Conservation (phyloP, 2,329 filamentous ascomycete species). For the Colletotrichum godetiae region DNA sequence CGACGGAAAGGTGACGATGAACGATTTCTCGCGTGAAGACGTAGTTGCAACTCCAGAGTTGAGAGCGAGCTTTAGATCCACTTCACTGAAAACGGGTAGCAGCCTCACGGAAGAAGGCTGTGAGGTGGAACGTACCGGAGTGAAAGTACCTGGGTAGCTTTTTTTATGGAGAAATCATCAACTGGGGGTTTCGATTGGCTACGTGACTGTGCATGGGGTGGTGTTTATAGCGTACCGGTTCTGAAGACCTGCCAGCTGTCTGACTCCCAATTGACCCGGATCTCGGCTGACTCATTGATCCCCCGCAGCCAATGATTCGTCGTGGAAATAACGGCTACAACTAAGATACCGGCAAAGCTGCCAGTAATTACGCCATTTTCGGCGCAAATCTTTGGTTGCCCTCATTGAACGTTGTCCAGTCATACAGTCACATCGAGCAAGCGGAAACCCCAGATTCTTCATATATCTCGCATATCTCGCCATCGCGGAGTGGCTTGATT, state of each 20-base stretch:
- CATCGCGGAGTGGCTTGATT: background rate
- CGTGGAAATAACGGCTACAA: background rate
- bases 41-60: conserved; percentile 25
- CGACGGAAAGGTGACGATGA: conserved; percentile 13
- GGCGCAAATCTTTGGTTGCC: conserved; percentile 20
- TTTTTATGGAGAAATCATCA: conserved; percentile 1
- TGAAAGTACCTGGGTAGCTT: background rate
- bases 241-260: background rate
- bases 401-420: conserved; percentile 10
- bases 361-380: conserved; percentile 32
- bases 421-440: conserved; percentile 17
- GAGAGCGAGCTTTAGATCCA: conserved; percentile 30
- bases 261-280: background rate
- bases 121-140: background rate
- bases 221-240: background rate
- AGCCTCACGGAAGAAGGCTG: conserved; percentile 35
- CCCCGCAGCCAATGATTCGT: conserved; percentile 21
- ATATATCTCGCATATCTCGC: conserved; percentile 28
- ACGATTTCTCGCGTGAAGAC: conserved; percentile 33
- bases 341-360: background rate
- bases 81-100: conserved; percentile 25
- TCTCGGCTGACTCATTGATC: conserved; percentile 23
- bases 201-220: background rate
- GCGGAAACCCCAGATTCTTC: conserved; percentile 17
- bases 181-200: background rate